Evolutionary conservation across 2,329 filamentous ascomycete species (phyloP).

Genomic region (Apiospora pterosperma): DNA sequence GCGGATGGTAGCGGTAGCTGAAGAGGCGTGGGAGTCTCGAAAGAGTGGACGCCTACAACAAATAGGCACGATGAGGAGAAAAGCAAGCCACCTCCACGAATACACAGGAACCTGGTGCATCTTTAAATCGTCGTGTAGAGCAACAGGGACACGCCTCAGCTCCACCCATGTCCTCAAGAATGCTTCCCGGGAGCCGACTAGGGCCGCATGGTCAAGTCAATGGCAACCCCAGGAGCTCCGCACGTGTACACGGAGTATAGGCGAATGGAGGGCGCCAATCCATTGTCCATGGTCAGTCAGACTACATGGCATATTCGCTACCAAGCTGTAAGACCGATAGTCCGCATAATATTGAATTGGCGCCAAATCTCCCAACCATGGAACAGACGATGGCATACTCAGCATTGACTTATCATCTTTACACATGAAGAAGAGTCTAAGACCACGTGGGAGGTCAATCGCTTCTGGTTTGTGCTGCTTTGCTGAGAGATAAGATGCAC

Average conservation of each 20-base stretch:
- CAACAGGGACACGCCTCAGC: not conserved
- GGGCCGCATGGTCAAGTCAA: not conserved
- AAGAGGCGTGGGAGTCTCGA: not conserved
- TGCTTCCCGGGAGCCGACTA: not conserved
- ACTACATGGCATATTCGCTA: not conserved
- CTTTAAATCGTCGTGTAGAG: not conserved
- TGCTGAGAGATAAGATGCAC: not conserved
- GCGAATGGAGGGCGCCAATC: not conserved
- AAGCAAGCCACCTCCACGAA: not conserved
- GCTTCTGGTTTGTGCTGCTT: slow-evolving; percentile 8
- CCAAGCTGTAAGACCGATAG: not conserved
- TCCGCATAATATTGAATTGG: not conserved
- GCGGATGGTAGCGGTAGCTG: not conserved
- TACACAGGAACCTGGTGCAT: not conserved
- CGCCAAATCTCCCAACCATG: not conserved
- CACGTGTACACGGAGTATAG: not conserved
- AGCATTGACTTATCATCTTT: not conserved
- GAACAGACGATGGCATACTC: not conserved
- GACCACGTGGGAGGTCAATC: slow-evolving; percentile 5
- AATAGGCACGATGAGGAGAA: not conserved
- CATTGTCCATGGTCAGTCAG: not conserved
- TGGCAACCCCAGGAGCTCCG: not conserved
- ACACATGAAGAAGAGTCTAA: not conserved
- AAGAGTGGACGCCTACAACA: slow-evolving; percentile 1
- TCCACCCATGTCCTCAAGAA: not conserved